Conservation (phyloP, 495 filamentous ascomycete species). For the Penicillium paxilli region DNA sequence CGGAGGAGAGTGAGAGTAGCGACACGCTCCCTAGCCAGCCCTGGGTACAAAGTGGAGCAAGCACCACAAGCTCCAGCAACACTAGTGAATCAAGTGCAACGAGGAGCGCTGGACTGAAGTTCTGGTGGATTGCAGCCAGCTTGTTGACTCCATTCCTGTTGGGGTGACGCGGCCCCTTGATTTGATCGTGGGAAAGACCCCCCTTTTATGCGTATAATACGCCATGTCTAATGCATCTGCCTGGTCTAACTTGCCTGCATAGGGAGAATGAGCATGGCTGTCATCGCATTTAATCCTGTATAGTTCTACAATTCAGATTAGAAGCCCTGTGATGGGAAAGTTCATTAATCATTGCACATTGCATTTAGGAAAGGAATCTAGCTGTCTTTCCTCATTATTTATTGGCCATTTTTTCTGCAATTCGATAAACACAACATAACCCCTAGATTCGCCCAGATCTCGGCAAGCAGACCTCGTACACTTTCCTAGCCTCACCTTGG, state of each 20-base stretch:
- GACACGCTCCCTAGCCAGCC: conserved; percentile 21
- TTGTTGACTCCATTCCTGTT: neutral
- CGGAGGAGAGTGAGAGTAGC: conserved; percentile 15
- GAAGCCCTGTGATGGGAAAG: no score
- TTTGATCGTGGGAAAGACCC: neutral
- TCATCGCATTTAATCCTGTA: no score
- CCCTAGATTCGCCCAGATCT: neutral
- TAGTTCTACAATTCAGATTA: no score
- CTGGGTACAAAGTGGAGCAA: conserved; percentile 13
- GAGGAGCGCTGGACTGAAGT: neutral
- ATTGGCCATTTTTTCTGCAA: no score
- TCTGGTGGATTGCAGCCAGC: conserved; percentile 6
- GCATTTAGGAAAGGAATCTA: no score
- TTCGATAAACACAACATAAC: no score
- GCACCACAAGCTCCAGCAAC: conserved; percentile 5
- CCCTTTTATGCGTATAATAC: neutral
- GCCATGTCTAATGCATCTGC: neutral
- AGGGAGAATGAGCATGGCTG: neutral
- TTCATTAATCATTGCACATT: no score
- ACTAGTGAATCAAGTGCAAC: neutral
- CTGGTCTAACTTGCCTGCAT: neutral
- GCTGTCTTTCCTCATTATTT: no score
- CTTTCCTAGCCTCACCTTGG: neutral
- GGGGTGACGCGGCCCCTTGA: conserved; percentile 6
- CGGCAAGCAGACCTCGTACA: no score